Evolutionary conservation across 139 green algal genomes (phyloP).

Genomic region (Chlorella sp.): DNA sequence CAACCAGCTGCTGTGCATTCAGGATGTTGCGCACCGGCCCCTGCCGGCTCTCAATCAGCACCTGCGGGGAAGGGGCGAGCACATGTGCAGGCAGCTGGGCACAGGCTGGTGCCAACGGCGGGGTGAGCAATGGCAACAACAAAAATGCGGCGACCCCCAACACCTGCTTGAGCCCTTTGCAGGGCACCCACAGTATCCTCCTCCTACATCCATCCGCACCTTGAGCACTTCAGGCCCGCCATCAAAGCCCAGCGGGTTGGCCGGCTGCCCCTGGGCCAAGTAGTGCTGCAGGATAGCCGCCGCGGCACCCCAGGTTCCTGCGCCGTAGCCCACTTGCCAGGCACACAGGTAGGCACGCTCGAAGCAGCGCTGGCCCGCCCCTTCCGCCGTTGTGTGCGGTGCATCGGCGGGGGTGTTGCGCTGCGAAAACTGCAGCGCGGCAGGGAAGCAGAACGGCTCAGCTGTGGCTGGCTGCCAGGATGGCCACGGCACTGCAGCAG

Average conservation of each 20-base stretch:
- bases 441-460: neutral
- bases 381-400: neutral
- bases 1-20: neutral
- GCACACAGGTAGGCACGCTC: neutral
- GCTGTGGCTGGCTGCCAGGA: neutral
- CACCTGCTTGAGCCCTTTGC: neutral
- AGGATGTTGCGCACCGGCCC: constrained; percentile 2
- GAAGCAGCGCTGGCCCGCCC: constrained; percentile 4
- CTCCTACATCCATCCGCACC: neutral
- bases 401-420: neutral
- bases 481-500: no score
- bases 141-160: no score
- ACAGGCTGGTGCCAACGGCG: no score
- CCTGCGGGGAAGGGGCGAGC: neutral
- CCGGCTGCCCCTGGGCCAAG: neutral
- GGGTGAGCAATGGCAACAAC: no score
- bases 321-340: neutral
- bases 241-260: neutral
- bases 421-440: neutral
- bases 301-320: neutral
- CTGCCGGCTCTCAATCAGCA: constrained; percentile 7
- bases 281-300: neutral
- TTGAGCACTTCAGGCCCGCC: neutral
- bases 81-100: neutral
- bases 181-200: neutral